Evolutionary conservation across 139 green algal species (phyloP).

Genomic region (Ulvella scutata): DNA sequence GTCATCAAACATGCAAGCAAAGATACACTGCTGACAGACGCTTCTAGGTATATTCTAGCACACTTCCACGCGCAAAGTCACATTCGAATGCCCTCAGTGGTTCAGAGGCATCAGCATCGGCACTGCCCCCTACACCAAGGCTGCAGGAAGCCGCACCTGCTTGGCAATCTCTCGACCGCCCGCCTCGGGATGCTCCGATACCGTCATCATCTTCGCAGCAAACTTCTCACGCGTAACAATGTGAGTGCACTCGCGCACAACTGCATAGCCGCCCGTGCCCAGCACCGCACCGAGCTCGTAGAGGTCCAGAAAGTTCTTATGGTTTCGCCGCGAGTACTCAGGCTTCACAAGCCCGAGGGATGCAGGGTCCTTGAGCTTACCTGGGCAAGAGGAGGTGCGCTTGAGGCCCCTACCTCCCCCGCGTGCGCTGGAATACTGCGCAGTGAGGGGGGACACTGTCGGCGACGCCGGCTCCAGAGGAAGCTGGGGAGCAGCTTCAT

Average conservation of each 20-base stretch:
- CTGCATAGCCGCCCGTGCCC: conserved; percentile 17
- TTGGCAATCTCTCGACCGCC: not conserved
- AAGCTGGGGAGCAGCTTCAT: not conserved
- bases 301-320: not conserved
- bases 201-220: conserved; percentile 14
- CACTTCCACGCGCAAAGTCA: too few species aligned
- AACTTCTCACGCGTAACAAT: conserved; percentile 5
- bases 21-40: too few species aligned
- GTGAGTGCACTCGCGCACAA: conserved; percentile 9
- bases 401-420: not conserved
- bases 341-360: not conserved
- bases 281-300: conserved; percentile 4
- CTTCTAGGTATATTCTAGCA: too few species aligned
- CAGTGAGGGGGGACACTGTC: too few species aligned
- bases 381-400: not conserved
- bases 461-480: not conserved
- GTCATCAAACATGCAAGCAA: too few species aligned
- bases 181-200: not conserved
- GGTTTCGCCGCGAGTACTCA: not conserved
- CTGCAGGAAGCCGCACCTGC: not conserved
- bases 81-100: too few species aligned
- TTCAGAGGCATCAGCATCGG: too few species aligned
- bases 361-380: not conserved
- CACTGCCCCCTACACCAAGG: too few species aligned
- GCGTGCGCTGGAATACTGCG: too few species aligned